Evolutionary conservation across 2,329 filamentous ascomycete genomes (phyloP).

Genomic region (Rutstroemia sp.): DNA sequence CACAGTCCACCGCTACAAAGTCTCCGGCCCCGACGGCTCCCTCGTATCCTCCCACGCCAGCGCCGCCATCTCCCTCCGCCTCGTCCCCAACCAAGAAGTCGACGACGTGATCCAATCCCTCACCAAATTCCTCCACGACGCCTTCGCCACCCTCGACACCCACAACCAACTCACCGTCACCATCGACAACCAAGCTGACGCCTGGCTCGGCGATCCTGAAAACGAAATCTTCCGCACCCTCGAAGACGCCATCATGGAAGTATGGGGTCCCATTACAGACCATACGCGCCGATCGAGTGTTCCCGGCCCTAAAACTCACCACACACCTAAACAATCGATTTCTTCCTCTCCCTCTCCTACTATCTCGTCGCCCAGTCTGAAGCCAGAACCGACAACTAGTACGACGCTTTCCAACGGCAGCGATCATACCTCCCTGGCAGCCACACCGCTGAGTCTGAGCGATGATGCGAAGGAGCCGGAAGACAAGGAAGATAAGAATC

Average conservation of each 20-base stretch:
- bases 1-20: constrained; percentile 88
- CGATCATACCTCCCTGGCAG: constrained; percentile 27
- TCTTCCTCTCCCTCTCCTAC: constrained; percentile 10
- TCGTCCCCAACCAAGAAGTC: constrained; percentile 90
- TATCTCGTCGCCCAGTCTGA: constrained; percentile 22
- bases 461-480: neutral
- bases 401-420: constrained; percentile 42
- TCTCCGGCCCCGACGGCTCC: constrained; percentile 84
- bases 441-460: neutral
- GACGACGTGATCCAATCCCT: constrained; percentile 65
- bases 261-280: constrained; percentile 60
- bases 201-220: constrained; percentile 87
- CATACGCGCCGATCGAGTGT: constrained; percentile 31
- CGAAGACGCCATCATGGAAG: constrained; percentile 74
- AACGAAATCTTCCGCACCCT: constrained; percentile 89
- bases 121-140: constrained; percentile 55
- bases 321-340: constrained; percentile 10
- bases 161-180: constrained; percentile 74
- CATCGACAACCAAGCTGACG: constrained; percentile 90
- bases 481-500: neutral
- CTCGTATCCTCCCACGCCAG: constrained; percentile 87
- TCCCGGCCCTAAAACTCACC: constrained; percentile 27
- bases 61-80: constrained; percentile 79
- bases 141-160: constrained; percentile 69
- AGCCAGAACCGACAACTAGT: constrained; percentile 41